A percentile compares a stretch with the other conserved stretches of the same genome.
phyloP scores from a whole-genome alignment of 1,284 basidiomycete genomes.

The Apiotrichum gamsii region DNA sequence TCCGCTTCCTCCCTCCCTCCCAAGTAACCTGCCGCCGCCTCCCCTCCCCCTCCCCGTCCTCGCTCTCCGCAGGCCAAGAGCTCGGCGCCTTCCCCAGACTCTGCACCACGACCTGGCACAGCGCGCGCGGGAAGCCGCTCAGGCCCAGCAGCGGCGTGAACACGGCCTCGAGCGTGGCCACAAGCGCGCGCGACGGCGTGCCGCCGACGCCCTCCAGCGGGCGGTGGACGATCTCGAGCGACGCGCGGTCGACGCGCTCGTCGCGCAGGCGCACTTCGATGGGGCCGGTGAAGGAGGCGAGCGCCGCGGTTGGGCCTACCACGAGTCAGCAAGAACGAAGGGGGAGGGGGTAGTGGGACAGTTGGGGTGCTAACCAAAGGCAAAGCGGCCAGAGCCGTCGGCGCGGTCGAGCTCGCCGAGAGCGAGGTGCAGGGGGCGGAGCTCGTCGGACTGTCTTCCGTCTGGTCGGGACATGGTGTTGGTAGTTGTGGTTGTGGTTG shows the following conservation, averaged over 20 bases:
- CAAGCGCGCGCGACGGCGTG: slow-evolving; percentile 41
- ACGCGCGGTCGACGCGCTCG: slow-evolving; percentile 51
- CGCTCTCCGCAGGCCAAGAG: slow-evolving; percentile 22
- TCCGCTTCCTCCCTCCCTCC: background rate
- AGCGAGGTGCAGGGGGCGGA: slow-evolving; percentile 5
- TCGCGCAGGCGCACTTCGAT: slow-evolving; percentile 52
- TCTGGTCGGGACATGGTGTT: background rate
- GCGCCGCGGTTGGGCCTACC: slow-evolving; percentile 42
- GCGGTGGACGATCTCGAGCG: slow-evolving; percentile 51
- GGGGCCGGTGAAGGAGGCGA: slow-evolving; percentile 51
- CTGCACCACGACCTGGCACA: slow-evolving; percentile 62
- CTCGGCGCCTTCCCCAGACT: slow-evolving; percentile 49
- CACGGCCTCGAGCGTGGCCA: slow-evolving; percentile 35
- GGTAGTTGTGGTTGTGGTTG: no score
- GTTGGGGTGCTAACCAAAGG: no score
- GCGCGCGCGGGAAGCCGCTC: slow-evolving; percentile 51
- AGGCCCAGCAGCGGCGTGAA: slow-evolving; percentile 48
- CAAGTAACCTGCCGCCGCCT: background rate
- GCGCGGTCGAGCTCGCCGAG: slow-evolving; percentile 35
- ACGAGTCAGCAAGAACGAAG: background rate
- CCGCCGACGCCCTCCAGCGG: slow-evolving; percentile 50
- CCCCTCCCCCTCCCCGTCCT: background rate
- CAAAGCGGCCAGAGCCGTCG: slow-evolving; percentile 44
- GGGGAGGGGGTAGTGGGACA: slow-evolving; percentile 6
- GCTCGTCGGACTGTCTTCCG: slow-evolving; percentile 8